phyloP scores from a whole-genome alignment of 148 eudicot genomes.

The Dianthus caryophyllus region DNA sequence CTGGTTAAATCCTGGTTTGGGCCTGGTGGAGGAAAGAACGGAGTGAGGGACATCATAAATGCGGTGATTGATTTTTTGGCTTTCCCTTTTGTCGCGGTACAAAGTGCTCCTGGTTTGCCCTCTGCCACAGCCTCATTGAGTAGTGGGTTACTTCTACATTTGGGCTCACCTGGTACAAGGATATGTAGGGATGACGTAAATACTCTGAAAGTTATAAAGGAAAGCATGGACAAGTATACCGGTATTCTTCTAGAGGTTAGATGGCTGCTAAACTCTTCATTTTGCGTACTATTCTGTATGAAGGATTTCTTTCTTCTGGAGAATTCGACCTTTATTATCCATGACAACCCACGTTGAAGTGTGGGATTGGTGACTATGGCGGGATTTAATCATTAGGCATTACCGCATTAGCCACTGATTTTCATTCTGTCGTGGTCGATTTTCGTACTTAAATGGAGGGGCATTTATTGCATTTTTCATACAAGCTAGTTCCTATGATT shows the following conservation, averaged over 20 bases:
- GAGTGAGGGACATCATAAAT: constrained; percentile 63
- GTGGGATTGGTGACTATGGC: too few species aligned
- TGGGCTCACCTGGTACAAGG: constrained; percentile 90
- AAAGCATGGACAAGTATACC: constrained; percentile 64
- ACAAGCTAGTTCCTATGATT: not conserved
- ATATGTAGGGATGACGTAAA: constrained; percentile 75
- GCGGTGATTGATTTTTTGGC: constrained; percentile 83
- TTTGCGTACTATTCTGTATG: not conserved
- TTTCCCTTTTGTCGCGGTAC: constrained; percentile 93
- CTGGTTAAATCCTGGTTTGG: constrained; percentile 71
- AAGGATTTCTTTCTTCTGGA: not conserved
- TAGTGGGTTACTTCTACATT: constrained; percentile 75
- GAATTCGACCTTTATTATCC: not conserved
- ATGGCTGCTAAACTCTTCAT: constrained; percentile 9
- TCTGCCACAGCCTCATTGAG: constrained; percentile 90
- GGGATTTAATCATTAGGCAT: too few species aligned
- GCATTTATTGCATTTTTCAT: not conserved
- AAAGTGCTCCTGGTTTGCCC: constrained; percentile 63
- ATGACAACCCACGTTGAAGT: not conserved
- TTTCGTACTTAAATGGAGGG: too few species aligned
- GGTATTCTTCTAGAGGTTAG: constrained; percentile 76
- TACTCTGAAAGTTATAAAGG: constrained; percentile 71
- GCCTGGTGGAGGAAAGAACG: constrained; percentile 80
- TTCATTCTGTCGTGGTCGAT: too few species aligned
- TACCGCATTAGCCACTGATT: too few species aligned